Evolutionary conservation across 106 monocot species (phyloP).

Genomic region (Amphibolis antarctica): DNA sequence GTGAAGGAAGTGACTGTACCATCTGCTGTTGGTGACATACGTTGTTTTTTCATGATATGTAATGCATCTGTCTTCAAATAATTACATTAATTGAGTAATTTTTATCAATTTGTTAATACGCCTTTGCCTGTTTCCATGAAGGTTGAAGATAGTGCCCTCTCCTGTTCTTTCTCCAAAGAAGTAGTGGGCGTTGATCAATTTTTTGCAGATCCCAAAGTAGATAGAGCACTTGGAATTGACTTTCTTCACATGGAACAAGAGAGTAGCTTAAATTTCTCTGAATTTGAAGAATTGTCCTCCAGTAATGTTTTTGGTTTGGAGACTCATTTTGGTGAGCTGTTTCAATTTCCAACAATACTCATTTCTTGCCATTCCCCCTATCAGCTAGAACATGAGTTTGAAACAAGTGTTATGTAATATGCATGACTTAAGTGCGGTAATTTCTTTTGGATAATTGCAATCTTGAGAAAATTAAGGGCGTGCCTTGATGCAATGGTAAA

Average conservation of each 20-base stretch:
- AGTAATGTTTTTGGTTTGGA: background rate
- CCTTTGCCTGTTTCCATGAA: background rate
- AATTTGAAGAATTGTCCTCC: constrained; percentile 7
- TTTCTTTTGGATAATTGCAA: too few relatives aligned
- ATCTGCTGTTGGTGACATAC: too few relatives aligned
- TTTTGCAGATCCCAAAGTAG: constrained; percentile 8
- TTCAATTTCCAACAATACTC: background rate
- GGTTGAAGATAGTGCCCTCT: constrained; percentile 9
- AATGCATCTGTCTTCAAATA: too few relatives aligned
- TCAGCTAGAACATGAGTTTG: background rate
- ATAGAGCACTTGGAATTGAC: constrained; percentile 4
- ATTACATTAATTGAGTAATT: too few relatives aligned
- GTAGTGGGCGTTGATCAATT: constrained; percentile 14
- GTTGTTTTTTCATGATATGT: too few relatives aligned
- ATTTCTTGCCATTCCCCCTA: background rate
- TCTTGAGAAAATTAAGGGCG: too few relatives aligned
- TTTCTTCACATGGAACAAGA: background rate
- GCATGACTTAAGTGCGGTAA: too few relatives aligned
- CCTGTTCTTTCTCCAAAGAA: constrained; percentile 7
- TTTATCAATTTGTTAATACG: background rate
- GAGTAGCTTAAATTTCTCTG: background rate
- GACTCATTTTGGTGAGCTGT: constrained; percentile 6
- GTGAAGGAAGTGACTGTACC: too few relatives aligned
- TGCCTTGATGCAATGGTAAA: too few relatives aligned
- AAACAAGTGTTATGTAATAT: background rate